Base-by-base conservation (phyloP, 768 basidiomycete genomes). In the Boletus subcaerulescens region DNA sequence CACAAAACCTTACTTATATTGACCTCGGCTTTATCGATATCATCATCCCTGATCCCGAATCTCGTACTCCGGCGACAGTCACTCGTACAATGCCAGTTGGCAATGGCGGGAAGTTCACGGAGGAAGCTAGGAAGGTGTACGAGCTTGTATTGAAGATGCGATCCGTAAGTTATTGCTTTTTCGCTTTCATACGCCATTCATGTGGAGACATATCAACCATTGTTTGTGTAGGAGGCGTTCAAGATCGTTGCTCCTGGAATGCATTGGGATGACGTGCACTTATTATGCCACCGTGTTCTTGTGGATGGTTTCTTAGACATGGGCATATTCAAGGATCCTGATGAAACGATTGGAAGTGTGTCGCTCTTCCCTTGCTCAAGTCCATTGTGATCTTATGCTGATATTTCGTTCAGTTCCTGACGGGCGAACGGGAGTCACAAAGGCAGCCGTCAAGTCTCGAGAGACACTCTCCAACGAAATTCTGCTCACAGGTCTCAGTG, bases 51-150 rank as follows among this genome's bases (percentile, higher is more conserved):
- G 29, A 48, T 17, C 39, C 36, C 33, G 29, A 7, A 38, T 18
- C 22, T n/a, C 60, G 69, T 49, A 72, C 59, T 76, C 77, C 45
- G 74, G 76, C 15, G 76, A 80, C 55, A 86, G 71, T 86, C 58
- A 86, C 91, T 2, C 86, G 91, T 10, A 91, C 89, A 0, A 92
- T 89, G 78, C 91, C 91, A 14, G 84, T 97, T n/a, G 96, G 96
- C 0, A 98, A 98, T 63, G 86, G 87, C 3, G 96, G 96, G 0
- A 89, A 82, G 64, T 98, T 95, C 69, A 89, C 91, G 0, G 72
- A 82, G 8, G 89, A 92, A 69, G 88, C 90, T 0, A 80, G 79
- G 29, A 86, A 80, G 3, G 92, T 99, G 32, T 97, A 97, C 68
- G 80, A 86, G 55, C 80, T 97, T 40, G 96, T 98, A 1, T 76